phyloP scores from a whole-genome alignment of 176 grass and related monocot genomes.

The Musa beccarii region DNA sequence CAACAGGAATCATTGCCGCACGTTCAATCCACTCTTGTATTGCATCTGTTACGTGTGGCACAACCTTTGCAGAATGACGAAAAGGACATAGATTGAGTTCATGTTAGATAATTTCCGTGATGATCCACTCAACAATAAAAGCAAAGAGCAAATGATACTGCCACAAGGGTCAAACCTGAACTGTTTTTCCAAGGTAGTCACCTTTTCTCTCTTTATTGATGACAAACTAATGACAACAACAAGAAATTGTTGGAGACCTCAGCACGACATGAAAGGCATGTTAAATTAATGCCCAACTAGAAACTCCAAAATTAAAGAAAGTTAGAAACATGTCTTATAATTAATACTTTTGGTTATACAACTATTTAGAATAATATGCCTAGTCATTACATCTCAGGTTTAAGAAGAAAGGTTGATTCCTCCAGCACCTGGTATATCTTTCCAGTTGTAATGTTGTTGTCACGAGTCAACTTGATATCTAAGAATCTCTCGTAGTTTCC shows the following conservation, averaged over 20 bases:
- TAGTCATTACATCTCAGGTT: neutral
- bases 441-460: conserved; percentile 47
- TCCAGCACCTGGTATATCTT: conserved; percentile 44
- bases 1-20: conserved; percentile 31
- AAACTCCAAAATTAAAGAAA: conserved; percentile 7
- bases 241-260: conserved; percentile 8
- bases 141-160: neutral
- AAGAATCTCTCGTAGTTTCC: conserved; percentile 50
- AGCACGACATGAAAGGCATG: conserved; percentile 7
- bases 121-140: neutral
- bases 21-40: conserved; percentile 49
- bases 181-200: conserved; percentile 47
- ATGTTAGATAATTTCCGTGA: conserved; percentile 1
- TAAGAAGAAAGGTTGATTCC: neutral
- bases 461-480: conserved; percentile 37
- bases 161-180: conserved; percentile 30
- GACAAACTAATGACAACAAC: conserved; percentile 28
- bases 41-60: conserved; percentile 44
- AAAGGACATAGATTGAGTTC: neutral
- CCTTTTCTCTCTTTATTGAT: conserved; percentile 44
- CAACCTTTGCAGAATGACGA: conserved; percentile 22
- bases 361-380: neutral
- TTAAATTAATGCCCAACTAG: conserved; percentile 5
- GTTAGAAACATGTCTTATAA: neutral
- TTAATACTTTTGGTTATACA: neutral